Evolutionary conservation across 768 basidiomycete genomes (phyloP).

Genomic region (Tylopilus vinaceipallidus): DNA sequence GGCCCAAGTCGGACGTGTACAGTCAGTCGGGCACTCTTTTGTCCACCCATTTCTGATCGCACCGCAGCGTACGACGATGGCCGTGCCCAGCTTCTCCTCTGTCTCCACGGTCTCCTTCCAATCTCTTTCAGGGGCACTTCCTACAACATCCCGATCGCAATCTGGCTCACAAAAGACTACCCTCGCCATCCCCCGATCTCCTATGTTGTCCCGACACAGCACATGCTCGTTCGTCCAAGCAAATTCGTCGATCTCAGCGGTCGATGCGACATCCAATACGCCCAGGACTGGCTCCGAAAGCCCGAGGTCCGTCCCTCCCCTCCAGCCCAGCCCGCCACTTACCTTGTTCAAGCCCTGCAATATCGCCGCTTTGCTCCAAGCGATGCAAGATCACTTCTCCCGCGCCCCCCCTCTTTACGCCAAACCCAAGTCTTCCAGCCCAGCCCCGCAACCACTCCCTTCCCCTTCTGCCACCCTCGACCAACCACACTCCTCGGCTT

Average conservation of each 20-base stretch:
- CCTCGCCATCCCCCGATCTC: constrained; percentile 79
- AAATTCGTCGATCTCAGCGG: constrained; percentile 80
- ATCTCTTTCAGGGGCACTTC: constrained; percentile 71
- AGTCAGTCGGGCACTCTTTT: constrained; percentile 37
- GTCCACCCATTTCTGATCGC: constrained; percentile 7
- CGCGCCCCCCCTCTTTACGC: constrained; percentile 87
- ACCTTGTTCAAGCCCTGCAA: constrained; percentile 60
- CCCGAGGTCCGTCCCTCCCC: constrained; percentile 45
- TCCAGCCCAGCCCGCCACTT: constrained; percentile 1
- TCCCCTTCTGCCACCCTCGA: constrained; percentile 13
- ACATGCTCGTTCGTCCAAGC: constrained; percentile 84
- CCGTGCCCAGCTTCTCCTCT: constrained; percentile 86
- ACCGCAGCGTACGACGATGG: constrained; percentile 88
- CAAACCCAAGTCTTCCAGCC: constrained; percentile 51
- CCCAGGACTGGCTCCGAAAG: constrained; percentile 77
- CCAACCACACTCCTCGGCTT: constrained; percentile 13
- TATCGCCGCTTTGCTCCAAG: constrained; percentile 69
- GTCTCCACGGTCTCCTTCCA: constrained; percentile 87
- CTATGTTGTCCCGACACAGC: constrained; percentile 88
- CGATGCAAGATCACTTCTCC: constrained; percentile 82
- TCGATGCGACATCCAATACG: constrained; percentile 63
- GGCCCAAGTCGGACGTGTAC: constrained; percentile 82
- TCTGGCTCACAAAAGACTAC: constrained; percentile 87
- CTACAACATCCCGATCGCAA: constrained; percentile 91
- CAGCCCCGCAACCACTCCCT: constrained; percentile 23